phyloP scores from a whole-genome alignment of 1,284 basidiomycete species.

The Tilletia walkeri region DNA sequence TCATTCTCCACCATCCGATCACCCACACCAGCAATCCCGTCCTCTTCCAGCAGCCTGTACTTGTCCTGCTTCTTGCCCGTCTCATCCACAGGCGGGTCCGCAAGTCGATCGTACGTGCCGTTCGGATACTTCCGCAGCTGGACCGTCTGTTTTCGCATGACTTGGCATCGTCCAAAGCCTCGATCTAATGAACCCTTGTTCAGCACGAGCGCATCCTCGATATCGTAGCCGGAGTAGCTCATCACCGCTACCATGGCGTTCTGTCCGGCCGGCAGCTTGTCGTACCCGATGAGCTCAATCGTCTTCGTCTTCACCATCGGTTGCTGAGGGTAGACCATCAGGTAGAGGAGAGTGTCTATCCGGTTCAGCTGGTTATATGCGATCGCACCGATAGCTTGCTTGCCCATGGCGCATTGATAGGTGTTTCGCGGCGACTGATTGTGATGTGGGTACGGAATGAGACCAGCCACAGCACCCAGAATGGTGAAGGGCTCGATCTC shows the following conservation, averaged over 20 bases:
- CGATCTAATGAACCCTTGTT: slow-evolving; percentile 83
- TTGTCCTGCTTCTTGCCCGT: slow-evolving; percentile 70
- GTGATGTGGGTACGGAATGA: slow-evolving; percentile 99
- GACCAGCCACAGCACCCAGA: slow-evolving; percentile 92
- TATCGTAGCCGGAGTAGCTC: slow-evolving; percentile 99
- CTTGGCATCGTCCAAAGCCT: slow-evolving; percentile 96
- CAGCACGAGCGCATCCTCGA: slow-evolving; percentile 95
- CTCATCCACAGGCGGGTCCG: slow-evolving; percentile 83
- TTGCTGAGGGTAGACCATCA: slow-evolving; percentile 98
- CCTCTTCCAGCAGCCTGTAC: slow-evolving; percentile 83
- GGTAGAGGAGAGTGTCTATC: slow-evolving; percentile 96
- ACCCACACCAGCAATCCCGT: slow-evolving; percentile 91
- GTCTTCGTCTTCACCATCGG: slow-evolving; percentile 97
- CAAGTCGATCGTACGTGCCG: slow-evolving; percentile 93
- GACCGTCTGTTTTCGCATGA: slow-evolving; percentile 90
- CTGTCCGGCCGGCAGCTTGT: slow-evolving; percentile 93
- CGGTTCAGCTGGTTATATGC: slow-evolving; percentile 96
- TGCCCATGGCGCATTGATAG: slow-evolving; percentile 99
- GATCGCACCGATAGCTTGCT: slow-evolving; percentile 99
- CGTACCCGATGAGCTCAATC: slow-evolving; percentile 90
- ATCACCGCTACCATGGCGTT: slow-evolving; percentile 98
- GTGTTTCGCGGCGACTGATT: slow-evolving; percentile 99
- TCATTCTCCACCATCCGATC: slow-evolving; percentile 90
- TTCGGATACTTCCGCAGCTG: slow-evolving; percentile 95
- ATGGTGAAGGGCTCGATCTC: slow-evolving; percentile 99